Evolutionary conservation across 768 basidiomycete genomes (phyloP).

Genomic region (Kwoniella bestiolae): DNA sequence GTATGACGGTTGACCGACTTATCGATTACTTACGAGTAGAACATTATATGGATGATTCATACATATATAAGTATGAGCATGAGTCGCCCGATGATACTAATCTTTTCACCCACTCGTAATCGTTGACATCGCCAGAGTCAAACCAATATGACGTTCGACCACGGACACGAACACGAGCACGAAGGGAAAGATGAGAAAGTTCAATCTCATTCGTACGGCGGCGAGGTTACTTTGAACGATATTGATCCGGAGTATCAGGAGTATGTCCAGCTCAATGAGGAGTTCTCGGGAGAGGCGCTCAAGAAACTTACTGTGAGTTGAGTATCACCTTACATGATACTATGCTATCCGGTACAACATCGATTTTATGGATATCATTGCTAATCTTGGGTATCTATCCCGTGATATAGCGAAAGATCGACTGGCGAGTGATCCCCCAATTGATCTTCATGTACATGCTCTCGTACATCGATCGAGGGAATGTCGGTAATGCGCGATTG

Average conservation of each 20-base stretch:
- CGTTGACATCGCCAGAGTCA: too few relatives aligned
- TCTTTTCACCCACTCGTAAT: too few relatives aligned
- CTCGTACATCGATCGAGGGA: slow-evolving; percentile 44
- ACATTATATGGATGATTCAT: too few relatives aligned
- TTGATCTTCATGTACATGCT: slow-evolving; percentile 41
- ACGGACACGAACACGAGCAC: background rate
- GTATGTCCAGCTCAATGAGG: slow-evolving; percentile 27
- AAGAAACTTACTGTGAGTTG: slow-evolving; percentile 38
- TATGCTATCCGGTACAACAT: background rate
- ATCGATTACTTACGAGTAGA: too few relatives aligned
- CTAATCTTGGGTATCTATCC: background rate
- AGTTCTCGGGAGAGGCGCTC: slow-evolving; percentile 30
- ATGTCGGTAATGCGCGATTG: slow-evolving; percentile 46
- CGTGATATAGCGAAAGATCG: slow-evolving; percentile 26
- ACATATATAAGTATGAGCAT: too few relatives aligned
- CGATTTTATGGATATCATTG: background rate
- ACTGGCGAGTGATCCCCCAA: slow-evolving; percentile 34
- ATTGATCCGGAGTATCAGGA: slow-evolving; percentile 32
- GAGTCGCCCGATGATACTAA: too few relatives aligned
- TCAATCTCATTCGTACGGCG: background rate
- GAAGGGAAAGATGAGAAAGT: slow-evolving; percentile 6
- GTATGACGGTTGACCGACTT: too few relatives aligned
- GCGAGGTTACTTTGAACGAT: background rate
- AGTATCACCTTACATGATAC: background rate
- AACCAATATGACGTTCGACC: too few relatives aligned